Evolutionary conservation across 2,329 filamentous ascomycete genomes (phyloP), one percentile per base, ranked within the genome.

Genomic region (Cladorrhinum sp.): DNA sequence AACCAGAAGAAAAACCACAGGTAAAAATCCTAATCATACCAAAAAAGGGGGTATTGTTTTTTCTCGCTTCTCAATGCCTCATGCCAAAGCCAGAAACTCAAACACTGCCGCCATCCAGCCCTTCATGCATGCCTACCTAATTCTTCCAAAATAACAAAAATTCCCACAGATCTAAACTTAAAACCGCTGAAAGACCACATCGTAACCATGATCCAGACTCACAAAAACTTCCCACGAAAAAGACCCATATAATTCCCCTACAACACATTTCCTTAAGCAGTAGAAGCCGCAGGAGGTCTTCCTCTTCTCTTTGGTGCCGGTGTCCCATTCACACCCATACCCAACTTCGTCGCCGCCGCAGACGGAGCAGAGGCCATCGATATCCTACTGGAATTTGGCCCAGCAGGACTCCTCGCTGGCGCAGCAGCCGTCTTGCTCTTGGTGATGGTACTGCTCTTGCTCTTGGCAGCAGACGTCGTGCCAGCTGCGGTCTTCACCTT

Each of bases 241-340:
- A 46, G n/a, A 8, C 16, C 18, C 42, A 18, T 14, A 18, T 21
- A 10, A 21, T 46, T 20, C n/a, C 42, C 42, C 9, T 28, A 28
- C 16, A 46, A 46, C 7, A 20, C n/a, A 46, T 12, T 20, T 50
- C 55, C 24, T 51, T 8, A 30, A 28, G 26, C 2, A 33, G 48
- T 42, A 39, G 48, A 18, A 24, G n/a, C 49, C 1, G 54, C 24
- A 26, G 55, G 61, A 28, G 57, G 48, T 9, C 64, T 46, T 20
- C 54, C 66, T 48, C 63, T 62, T 8, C 67, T 56, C 59, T 70
- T 71, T 16, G 69, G 67, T 20, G 67, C 68, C 16, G 69, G 69
- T 21, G 68, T 71, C 18, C 69, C 69, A 21, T 70, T 70, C 3
- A 56, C 66, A 5, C 65, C 64, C 69, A 70, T 69, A 2, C 67